Evolutionary conservation across 345 rosid genomes (phyloP).

Genomic region (Salix arbutifolia): DNA sequence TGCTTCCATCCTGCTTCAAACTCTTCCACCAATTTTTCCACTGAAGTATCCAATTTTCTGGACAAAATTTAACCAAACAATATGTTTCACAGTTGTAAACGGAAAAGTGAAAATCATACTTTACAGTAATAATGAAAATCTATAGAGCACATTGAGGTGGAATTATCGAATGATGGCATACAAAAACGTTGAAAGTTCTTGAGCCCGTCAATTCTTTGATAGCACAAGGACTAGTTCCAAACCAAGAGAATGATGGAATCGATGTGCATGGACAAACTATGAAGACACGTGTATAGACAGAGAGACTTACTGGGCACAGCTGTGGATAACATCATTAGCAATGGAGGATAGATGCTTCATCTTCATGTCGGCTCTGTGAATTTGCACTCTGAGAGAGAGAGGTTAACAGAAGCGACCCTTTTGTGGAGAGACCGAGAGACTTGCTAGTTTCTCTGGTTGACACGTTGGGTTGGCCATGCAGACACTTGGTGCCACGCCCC

Average conservation of each 20-base stretch:
- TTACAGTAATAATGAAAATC: neutral
- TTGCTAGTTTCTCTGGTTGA: slow-evolving; percentile 3
- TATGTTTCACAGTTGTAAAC: too few relatives aligned
- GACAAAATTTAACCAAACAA: neutral
- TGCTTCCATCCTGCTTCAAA: slow-evolving; percentile 64
- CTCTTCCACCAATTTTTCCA: slow-evolving; percentile 52
- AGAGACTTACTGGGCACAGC: slow-evolving; percentile 56
- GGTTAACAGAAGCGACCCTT: neutral
- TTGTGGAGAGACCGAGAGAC: neutral
- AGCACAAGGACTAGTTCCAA: neutral
- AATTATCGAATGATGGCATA: too few relatives aligned
- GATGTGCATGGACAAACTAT: neutral
- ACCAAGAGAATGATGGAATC: neutral
- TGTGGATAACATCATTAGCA: slow-evolving; percentile 58
- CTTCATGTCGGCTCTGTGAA: neutral
- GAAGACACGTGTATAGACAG: neutral
- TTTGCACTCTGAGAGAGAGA: neutral
- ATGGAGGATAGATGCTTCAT: slow-evolving; percentile 80
- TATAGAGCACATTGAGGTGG: too few relatives aligned
- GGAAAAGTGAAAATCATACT: neutral
- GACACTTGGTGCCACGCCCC: slow-evolving; percentile 20
- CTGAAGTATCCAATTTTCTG: slow-evolving; percentile 50
- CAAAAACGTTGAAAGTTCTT: too few relatives aligned
- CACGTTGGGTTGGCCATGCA: slow-evolving; percentile 46
- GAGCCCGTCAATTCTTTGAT: too few relatives aligned